Evolutionary conservation across 169 alveolate genomes (phyloP).

Genomic region (Cryptosporidium ubiquitum): DNA sequence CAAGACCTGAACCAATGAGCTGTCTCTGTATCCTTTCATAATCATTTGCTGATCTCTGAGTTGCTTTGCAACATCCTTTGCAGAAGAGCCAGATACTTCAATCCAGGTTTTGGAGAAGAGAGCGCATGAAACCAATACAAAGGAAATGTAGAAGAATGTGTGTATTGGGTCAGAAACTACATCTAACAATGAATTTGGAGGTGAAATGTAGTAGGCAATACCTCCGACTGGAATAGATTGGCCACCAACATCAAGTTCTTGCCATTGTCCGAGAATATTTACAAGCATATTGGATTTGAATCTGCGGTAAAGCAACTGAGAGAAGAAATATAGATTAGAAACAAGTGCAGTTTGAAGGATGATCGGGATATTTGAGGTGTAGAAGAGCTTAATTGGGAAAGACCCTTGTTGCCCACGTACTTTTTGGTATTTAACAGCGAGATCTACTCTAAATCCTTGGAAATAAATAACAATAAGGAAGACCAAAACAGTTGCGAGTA

Average conservation of each 20-base stretch:
- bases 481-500: constrained; percentile 96
- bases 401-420: constrained; percentile 97
- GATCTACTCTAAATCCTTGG: constrained; percentile 98
- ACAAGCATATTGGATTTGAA: constrained; percentile 95
- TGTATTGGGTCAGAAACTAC: constrained; percentile 96
- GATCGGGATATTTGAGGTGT: constrained; percentile 99
- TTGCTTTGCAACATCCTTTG: constrained; percentile 99
- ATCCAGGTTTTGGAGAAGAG: constrained; percentile 99
- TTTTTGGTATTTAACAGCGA: constrained; percentile 93
- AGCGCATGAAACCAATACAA: constrained; percentile 98
- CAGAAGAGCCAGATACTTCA: constrained; percentile 98
- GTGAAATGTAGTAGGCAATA: constrained; percentile 98
- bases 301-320: constrained; percentile 97
- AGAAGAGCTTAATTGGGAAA: constrained; percentile 99
- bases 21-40: constrained; percentile 92
- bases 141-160: constrained; percentile 95
- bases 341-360: constrained; percentile 97
- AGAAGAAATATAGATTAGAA: constrained; percentile 98
- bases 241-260: constrained; percentile 93
- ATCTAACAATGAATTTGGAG: constrained; percentile 94
- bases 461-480: constrained; percentile 98
- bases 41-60: constrained; percentile 97
- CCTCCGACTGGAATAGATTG: constrained; percentile 99
- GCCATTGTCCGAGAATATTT: constrained; percentile 94
- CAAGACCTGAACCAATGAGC: constrained; percentile 85